These are phyloP conservation scores for Pleomassaria siparia DNA, from an alignment of 2,329 filamentous ascomycete genomes.

Conservation along the genomic window DNA sequence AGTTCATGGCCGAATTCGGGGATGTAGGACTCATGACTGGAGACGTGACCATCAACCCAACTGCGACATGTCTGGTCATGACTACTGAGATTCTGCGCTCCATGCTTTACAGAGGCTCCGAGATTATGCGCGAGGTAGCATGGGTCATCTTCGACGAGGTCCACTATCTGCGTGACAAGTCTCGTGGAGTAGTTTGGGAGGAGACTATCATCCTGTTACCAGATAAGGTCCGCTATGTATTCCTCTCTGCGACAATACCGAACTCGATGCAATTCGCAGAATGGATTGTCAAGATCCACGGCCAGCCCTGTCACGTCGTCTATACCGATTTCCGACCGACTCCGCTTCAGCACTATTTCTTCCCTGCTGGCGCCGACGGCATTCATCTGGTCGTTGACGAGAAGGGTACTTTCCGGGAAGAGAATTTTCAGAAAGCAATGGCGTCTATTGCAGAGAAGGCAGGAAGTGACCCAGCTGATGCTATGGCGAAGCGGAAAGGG, in stretches of 20 bases:
- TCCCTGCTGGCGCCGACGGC: conserved; percentile 86
- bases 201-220: conserved; percentile 97
- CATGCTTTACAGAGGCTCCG: conserved; percentile 96
- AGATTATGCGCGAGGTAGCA: conserved; percentile 98
- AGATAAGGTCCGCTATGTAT: conserved; percentile 98
- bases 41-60: conserved; percentile 98
- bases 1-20: conserved; percentile 93
- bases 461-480: conserved; percentile 78
- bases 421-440: conserved; percentile 98
- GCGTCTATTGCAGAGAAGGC: conserved; percentile 82
- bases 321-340: conserved; percentile 98
- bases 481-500: conserved; percentile 77
- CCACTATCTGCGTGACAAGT: conserved; percentile 95
- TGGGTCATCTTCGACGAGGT: conserved; percentile 99
- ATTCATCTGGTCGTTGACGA: conserved; percentile 96
- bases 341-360: conserved; percentile 96
- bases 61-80: conserved; percentile 97
- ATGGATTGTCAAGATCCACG: conserved; percentile 98
- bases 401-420: conserved; percentile 92
- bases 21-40: conserved; percentile 98
- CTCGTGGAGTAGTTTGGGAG: conserved; percentile 96
- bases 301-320: conserved; percentile 96
- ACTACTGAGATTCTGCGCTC: conserved; percentile 96
- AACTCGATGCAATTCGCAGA: conserved; percentile 99
- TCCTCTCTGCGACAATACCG: conserved; percentile 95